These are phyloP conservation scores for Ochetophila trinervis DNA, from an alignment of 306 rosid species.

Conservation along the genomic window DNA sequence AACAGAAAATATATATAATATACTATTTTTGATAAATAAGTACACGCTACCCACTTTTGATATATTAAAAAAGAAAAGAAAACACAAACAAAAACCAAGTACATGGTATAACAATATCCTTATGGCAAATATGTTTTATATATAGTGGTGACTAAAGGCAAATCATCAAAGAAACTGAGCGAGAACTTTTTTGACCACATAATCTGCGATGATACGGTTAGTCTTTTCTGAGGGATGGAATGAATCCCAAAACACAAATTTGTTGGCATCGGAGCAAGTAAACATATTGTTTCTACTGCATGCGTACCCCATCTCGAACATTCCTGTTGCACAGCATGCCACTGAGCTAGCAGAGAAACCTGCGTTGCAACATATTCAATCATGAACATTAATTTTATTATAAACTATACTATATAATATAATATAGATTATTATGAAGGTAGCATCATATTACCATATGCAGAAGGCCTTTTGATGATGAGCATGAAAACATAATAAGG, in stretches of 20 bases:
- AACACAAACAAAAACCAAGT: too few species aligned
- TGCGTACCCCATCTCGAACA: slow-evolving; percentile 53
- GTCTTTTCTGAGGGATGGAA: slow-evolving; percentile 54
- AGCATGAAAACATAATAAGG: slow-evolving; percentile 48
- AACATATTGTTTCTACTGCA: slow-evolving; percentile 35
- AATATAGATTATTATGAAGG: too few species aligned
- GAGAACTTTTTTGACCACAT: slow-evolving; percentile 22
- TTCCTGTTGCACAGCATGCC: slow-evolving; percentile 50
- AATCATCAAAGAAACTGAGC: slow-evolving; percentile 23
- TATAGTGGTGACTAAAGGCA: too few species aligned
- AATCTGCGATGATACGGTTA: slow-evolving; percentile 28
- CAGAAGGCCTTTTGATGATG: slow-evolving; percentile 49
- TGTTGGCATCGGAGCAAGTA: slow-evolving; percentile 45
- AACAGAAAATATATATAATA: too few species aligned
- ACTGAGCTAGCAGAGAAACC: slow-evolving; percentile 35
- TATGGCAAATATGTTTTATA: too few species aligned
- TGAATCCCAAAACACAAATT: slow-evolving; percentile 52
- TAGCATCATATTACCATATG: slow-evolving; percentile 52
- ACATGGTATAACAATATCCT: too few species aligned
- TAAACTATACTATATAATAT: too few species aligned
- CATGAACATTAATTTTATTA: too few species aligned
- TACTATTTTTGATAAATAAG: too few species aligned
- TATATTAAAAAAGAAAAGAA: too few species aligned
- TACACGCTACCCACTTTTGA: too few species aligned
- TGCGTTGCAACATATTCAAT: too few species aligned